A percentile compares a stretch with the other conserved stretches of the same genome.
phyloP scores from a whole-genome alignment of 2,329 filamentous ascomycete species.

The Fusarium hostae region DNA sequence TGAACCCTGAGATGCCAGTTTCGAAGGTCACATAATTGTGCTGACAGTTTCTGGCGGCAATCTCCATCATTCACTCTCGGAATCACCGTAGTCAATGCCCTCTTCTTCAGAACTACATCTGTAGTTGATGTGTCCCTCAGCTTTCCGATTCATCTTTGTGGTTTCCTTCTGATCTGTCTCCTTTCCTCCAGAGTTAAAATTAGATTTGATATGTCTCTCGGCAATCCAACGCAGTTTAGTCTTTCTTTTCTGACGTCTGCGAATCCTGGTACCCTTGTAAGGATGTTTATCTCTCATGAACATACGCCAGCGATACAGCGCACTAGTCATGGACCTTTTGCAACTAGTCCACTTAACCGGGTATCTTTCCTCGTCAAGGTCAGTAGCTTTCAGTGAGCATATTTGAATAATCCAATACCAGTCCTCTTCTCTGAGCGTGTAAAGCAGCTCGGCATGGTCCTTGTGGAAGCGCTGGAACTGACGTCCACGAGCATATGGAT shows the following conservation, averaged over 20 bases:
- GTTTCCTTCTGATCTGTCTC: background rate
- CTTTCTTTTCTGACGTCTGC: rapidly evolving
- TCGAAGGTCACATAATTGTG: background rate
- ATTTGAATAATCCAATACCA: background rate
- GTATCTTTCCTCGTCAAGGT: background rate
- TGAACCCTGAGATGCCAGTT: background rate
- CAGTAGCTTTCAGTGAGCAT: background rate
- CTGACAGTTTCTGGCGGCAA: background rate
- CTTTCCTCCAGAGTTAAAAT: no score
- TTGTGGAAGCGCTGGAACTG: background rate
- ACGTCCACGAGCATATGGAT: background rate
- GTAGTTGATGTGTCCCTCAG: background rate
- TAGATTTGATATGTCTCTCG: no score
- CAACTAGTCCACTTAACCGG: background rate
- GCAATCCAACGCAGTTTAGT: rapidly evolving
- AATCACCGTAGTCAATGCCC: rapidly evolving
- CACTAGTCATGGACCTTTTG: background rate
- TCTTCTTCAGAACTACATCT: background rate
- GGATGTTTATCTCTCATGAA: background rate
- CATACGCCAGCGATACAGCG: background rate
- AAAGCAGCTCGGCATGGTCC: background rate
- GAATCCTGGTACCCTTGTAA: background rate
- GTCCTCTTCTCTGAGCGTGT: background rate
- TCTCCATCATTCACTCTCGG: background rate
- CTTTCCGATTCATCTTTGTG: rapidly evolving